A percentile compares a stretch with the other conserved stretches of the same genome.
Evolutionary conservation across 306 rosid genomes (phyloP).

Genomic region (Macrotyloma uniflorum): DNA sequence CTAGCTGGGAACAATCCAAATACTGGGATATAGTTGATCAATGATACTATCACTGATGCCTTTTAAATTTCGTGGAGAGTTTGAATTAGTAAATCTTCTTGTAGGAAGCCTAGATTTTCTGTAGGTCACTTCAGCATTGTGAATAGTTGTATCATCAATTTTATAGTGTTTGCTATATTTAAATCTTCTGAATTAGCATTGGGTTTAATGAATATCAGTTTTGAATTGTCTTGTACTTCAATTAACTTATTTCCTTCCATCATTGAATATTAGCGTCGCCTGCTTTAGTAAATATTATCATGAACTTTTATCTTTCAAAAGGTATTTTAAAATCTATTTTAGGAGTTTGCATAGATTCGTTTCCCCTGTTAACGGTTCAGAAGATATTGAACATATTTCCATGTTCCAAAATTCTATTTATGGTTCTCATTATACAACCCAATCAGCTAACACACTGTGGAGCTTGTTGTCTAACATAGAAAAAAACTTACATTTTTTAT

Average conservation of each 20-base stretch:
- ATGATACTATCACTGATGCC: neutral
- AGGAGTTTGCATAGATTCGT: too few species aligned
- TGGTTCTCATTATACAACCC: too few species aligned
- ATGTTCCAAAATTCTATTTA: too few species aligned
- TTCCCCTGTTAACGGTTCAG: too few species aligned
- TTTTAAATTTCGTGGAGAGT: neutral
- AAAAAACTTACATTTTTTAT: too few species aligned
- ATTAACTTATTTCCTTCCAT: neutral
- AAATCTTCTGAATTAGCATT: neutral
- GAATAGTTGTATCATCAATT: conserved; percentile 38
- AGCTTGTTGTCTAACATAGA: too few species aligned
- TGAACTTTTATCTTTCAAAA: too few species aligned
- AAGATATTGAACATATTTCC: too few species aligned
- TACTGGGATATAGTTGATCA: conserved; percentile 52
- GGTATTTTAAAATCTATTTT: too few species aligned
- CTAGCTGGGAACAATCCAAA: conserved; percentile 94
- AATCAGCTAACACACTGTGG: too few species aligned
- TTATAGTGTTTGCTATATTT: conserved; percentile 32
- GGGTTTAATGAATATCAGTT: neutral
- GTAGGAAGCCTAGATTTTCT: conserved; percentile 29
- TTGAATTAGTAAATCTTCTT: neutral
- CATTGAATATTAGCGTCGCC: neutral
- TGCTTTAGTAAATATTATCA: too few species aligned
- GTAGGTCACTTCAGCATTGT: conserved; percentile 4
- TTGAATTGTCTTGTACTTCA: neutral